Percentiles rank a stretch among this genome's conserved stretches.
Evolutionary conservation across 495 filamentous ascomycete species (phyloP).

Genomic region (Lophiotrema nucula): DNA sequence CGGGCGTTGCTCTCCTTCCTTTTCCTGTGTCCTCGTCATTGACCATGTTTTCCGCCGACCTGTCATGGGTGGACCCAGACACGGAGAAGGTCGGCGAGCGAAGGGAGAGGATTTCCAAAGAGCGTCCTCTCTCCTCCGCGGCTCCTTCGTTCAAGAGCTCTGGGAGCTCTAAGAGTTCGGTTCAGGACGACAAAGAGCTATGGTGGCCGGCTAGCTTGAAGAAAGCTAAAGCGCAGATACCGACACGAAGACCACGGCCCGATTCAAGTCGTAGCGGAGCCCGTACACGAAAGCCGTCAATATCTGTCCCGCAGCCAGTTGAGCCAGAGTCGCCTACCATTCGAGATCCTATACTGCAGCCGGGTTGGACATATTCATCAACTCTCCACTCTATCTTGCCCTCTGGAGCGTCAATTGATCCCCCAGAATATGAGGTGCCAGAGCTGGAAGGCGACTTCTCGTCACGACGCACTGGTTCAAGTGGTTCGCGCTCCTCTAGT

Average conservation of each 20-base stretch:
- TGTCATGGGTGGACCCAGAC: constrained; percentile 30
- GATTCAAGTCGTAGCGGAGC: constrained; percentile 6
- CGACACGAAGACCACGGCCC: constrained; percentile 4
- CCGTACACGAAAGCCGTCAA: constrained; percentile 5
- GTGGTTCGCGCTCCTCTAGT: constrained; percentile 23
- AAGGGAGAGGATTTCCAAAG: constrained; percentile 24
- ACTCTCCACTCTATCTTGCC: constrained; percentile 21
- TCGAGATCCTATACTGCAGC: constrained; percentile 24
- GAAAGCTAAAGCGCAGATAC: constrained; percentile 18
- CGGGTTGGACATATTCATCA: constrained; percentile 23
- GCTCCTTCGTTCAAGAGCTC: constrained; percentile 25
- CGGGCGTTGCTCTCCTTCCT: not conserved
- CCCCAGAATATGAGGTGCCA: constrained; percentile 19
- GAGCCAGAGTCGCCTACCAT: constrained; percentile 1
- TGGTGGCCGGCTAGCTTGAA: constrained; percentile 24
- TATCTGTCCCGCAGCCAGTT: constrained; percentile 2
- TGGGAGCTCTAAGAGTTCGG: constrained; percentile 23
- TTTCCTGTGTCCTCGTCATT: not conserved
- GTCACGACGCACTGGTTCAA: constrained; percentile 21
- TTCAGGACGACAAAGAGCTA: constrained; percentile 20
- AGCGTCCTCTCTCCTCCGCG: constrained; percentile 12
- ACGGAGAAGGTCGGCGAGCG: constrained; percentile 30
- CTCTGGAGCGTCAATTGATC: constrained; percentile 29
- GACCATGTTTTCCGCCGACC: constrained; percentile 34
- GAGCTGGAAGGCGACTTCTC: constrained; percentile 20